A percentile compares a stretch with the other conserved stretches of the same genome.
Evolutionary conservation across 2,329 filamentous ascomycete species (phyloP).

Genomic region (Periconia macrospinosa): DNA sequence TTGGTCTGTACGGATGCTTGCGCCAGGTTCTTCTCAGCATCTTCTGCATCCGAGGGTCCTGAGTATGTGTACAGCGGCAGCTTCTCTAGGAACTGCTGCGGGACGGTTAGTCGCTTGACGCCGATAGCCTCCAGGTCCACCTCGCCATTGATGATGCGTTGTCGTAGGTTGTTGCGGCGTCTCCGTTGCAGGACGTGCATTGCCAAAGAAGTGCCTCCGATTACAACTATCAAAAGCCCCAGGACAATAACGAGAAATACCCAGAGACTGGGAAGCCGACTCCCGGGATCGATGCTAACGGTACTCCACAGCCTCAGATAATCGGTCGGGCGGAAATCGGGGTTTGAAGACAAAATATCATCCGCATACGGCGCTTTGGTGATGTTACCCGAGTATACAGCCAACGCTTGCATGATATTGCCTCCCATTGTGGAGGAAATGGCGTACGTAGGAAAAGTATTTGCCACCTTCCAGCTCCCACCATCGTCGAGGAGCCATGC

Average conservation of each 20-base stretch:
- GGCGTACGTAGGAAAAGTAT: slow-evolving; percentile 80
- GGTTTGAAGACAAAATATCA: slow-evolving; percentile 27
- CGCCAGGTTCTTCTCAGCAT: slow-evolving; percentile 19
- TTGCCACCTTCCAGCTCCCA: slow-evolving; percentile 70
- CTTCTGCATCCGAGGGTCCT: slow-evolving; percentile 7
- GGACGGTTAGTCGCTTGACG: slow-evolving; percentile 79
- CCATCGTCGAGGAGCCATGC: slow-evolving; percentile 73
- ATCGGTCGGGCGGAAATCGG: slow-evolving; percentile 42
- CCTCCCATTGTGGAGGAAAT: slow-evolving; percentile 69
- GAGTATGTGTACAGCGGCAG: slow-evolving; percentile 81
- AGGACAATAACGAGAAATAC: slow-evolving; percentile 72
- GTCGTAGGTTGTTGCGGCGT: slow-evolving; percentile 67
- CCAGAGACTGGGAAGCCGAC: slow-evolving; percentile 75
- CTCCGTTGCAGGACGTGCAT: slow-evolving; percentile 80
- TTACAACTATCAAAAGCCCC: slow-evolving; percentile 69
- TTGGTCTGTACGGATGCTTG: slow-evolving; percentile 10
- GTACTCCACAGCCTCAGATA: slow-evolving; percentile 56
- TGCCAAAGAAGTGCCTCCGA: slow-evolving; percentile 65
- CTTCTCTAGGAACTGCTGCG: slow-evolving; percentile 67
- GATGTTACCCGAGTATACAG: slow-evolving; percentile 76
- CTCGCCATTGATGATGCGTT: slow-evolving; percentile 74
- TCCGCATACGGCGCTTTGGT: slow-evolving; percentile 49
- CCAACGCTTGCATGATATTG: slow-evolving; percentile 70
- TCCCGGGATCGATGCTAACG: slow-evolving; percentile 49
- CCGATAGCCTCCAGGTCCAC: slow-evolving; percentile 85